phyloP scores from a whole-genome alignment of 306 rosid species.

The cucumber (Cucumis sativus) region Cucumber_9930_V3 NC_026655.2:10932501-10933000 shows the following conservation, averaged over 20 bases:
- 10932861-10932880: slow-evolving; percentile 80
- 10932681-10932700: slow-evolving; percentile 60
- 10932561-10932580: slow-evolving; percentile 67
- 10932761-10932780: slow-evolving; percentile 60
- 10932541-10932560: slow-evolving; percentile 80
- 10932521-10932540: slow-evolving; percentile 89
- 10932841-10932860: slow-evolving; percentile 99
- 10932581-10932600: slow-evolving; percentile 93
- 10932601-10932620: slow-evolving; percentile 70
- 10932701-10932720: slow-evolving; percentile 79
- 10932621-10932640: slow-evolving; percentile 83
- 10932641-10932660: slow-evolving; percentile 84
- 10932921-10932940: slow-evolving; percentile 63
- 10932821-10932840: slow-evolving; percentile 76
- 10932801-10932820: slow-evolving; percentile 76
- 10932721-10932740: slow-evolving; percentile 77
- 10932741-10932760: slow-evolving; percentile 62
- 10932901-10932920: slow-evolving; percentile 59
- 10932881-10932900: slow-evolving; percentile 69
- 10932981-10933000: slow-evolving; percentile 37
- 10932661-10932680: slow-evolving; percentile 97
- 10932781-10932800: slow-evolving; percentile 75
- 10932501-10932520: slow-evolving; percentile 80
- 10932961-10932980: slow-evolving; percentile 90
- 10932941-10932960: slow-evolving; percentile 75